A percentile compares a stretch with the other conserved stretches of the same genome.
Conservation (phyloP, 2,329 filamentous ascomycete species). For the Diaporthe nobilis region DNA sequence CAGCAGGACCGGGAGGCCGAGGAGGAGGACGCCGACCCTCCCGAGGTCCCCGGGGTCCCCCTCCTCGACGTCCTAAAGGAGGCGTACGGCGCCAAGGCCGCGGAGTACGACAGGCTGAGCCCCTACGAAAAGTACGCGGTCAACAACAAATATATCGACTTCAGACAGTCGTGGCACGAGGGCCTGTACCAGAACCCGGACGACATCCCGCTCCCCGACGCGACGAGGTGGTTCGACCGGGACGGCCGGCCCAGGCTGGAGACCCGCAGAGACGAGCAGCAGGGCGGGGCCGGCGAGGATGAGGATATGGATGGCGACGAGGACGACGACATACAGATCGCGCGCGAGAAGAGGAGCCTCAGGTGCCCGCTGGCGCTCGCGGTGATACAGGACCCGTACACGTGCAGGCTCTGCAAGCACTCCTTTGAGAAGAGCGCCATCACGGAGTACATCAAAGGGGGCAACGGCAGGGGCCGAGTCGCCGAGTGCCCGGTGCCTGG, state of each 20-base stretch:
- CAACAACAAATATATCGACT: constrained; percentile 72
- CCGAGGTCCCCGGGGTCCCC: constrained; percentile 28
- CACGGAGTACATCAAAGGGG: constrained; percentile 61
- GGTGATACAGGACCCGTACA: constrained; percentile 76
- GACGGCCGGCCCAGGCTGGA: constrained; percentile 56
- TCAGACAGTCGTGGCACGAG: constrained; percentile 72
- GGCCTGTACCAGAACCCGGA: constrained; percentile 62
- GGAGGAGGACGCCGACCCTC: constrained; percentile 45
- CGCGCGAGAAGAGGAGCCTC: constrained; percentile 73
- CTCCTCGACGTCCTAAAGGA: constrained; percentile 50
- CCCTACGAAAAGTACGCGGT: constrained; percentile 65
- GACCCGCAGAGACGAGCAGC: constrained; percentile 35
- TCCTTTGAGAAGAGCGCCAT: constrained; percentile 79
- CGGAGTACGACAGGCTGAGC: constrained; percentile 59
- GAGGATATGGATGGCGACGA: constrained; percentile 60
- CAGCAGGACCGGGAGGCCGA: constrained; percentile 44
- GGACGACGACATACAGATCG: constrained; percentile 79
- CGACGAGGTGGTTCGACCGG: constrained; percentile 67
- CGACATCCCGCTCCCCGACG: constrained; percentile 66
- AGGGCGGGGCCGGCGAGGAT: constrained; percentile 45
- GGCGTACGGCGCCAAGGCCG: constrained; percentile 54
- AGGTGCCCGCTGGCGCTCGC: constrained; percentile 79
- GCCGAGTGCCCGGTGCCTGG: constrained; percentile 75
- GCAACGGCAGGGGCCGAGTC: constrained; percentile 45
- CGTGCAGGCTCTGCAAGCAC: constrained; percentile 77